Evolutionary conservation across 2,329 filamentous ascomycete genomes (phyloP).

Genomic region (Alternaria sp.): DNA sequence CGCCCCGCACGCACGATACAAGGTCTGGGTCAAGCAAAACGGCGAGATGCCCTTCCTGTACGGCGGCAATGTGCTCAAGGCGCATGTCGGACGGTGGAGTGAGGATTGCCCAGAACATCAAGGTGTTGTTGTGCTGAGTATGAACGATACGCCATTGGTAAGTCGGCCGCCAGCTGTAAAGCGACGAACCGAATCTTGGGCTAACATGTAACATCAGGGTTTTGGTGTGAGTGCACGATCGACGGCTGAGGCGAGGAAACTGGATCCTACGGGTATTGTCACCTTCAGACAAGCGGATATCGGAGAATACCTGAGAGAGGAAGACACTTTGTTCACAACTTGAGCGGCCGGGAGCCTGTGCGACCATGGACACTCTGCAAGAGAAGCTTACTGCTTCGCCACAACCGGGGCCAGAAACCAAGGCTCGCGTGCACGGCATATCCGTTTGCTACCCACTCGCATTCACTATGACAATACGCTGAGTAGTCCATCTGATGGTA

Average conservation of each 20-base stretch:
- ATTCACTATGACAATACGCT: neutral
- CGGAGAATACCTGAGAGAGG: constrained; percentile 91
- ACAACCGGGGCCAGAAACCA: neutral
- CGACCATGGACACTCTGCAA: neutral
- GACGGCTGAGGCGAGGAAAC: constrained; percentile 78
- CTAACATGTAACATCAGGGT: constrained; percentile 63
- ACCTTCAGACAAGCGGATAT: constrained; percentile 92
- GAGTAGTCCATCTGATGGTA: neutral
- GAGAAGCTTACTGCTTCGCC: neutral
- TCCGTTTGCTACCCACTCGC: constrained; percentile 3
- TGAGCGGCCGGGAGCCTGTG: constrained; percentile 19
- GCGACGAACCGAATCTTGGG: neutral
- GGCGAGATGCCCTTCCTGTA: constrained; percentile 98
- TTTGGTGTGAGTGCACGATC: constrained; percentile 92
- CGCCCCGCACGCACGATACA: constrained; percentile 89
- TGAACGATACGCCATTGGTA: constrained; percentile 84
- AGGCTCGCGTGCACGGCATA: neutral
- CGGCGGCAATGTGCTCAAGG: constrained; percentile 86
- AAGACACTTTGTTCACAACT: constrained; percentile 69
- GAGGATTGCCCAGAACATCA: constrained; percentile 94
- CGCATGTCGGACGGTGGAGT: constrained; percentile 81
- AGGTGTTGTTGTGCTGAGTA: constrained; percentile 86
- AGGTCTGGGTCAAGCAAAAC: constrained; percentile 96
- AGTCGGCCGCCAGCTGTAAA: constrained; percentile 21
- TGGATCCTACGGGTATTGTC: constrained; percentile 89